These are phyloP conservation scores for Beauveria scarabaeidicola DNA, from an alignment of 2,329 filamentous ascomycete species.

Conservation along the genomic window DNA sequence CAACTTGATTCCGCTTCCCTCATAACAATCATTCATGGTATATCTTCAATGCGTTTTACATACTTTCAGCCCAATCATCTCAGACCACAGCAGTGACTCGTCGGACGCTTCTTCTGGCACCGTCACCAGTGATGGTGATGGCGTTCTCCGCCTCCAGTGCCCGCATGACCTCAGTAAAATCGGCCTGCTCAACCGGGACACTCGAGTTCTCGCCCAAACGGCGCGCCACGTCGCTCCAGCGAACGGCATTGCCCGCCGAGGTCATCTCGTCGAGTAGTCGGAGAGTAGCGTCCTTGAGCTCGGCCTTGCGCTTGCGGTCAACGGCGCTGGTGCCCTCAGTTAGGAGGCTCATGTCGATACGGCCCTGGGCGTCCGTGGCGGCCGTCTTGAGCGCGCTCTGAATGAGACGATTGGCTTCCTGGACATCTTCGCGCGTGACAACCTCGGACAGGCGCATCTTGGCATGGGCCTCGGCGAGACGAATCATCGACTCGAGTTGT, in stretches of 20 bases:
- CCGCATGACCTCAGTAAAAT: conserved; percentile 77
- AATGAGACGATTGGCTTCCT: conserved; percentile 87
- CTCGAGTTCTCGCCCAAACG: conserved; percentile 63
- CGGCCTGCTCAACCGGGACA: conserved; percentile 62
- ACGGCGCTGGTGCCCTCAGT: conserved; percentile 87
- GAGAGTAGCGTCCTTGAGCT: conserved; percentile 74
- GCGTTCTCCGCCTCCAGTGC: conserved; percentile 76
- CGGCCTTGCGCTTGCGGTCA: conserved; percentile 74
- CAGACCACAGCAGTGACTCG: conserved; percentile 52
- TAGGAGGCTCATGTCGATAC: conserved; percentile 93
- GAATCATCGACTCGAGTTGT: conserved; percentile 97
- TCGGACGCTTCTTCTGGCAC: conserved; percentile 71
- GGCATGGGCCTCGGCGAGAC: conserved; percentile 88
- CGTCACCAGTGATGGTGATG: conserved; percentile 75
- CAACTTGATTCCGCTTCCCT: background rate
- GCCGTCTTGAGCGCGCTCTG: conserved; percentile 91
- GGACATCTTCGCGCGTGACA: conserved; percentile 75
- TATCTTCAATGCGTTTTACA: background rate
- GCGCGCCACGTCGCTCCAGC: conserved; percentile 70
- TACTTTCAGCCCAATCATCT: background rate
- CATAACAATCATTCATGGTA: conserved; percentile 7
- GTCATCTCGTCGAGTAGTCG: conserved; percentile 73
- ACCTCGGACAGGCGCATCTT: conserved; percentile 82
- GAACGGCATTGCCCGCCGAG: conserved; percentile 55
- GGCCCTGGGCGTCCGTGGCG: conserved; percentile 84